Evolutionary conservation across 2,329 filamentous ascomycete species (phyloP), one percentile per base, ranked within the genome.

Genomic region (Arthroderma sp.): DNA sequence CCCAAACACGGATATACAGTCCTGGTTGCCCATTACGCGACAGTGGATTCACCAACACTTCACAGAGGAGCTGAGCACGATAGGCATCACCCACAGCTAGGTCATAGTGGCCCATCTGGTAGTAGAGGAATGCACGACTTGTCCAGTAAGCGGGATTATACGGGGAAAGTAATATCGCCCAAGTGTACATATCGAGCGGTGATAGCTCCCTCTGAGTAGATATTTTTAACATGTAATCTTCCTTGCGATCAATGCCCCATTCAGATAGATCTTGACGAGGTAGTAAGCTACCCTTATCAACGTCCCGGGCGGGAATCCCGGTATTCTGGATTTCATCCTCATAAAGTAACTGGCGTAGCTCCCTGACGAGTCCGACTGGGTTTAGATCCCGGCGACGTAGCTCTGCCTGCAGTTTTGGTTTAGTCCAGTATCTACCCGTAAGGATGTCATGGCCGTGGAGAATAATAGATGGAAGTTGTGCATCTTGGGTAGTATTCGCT

Each of bases 101-200:
- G 43, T 64, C 62, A 30, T 58, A 62, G 36, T 55, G 53, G 1
- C 53, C 58, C 38, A 54, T 53, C 32, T 56, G 53, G 36, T 62
- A 63, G 50, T 59, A 55, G 9, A 60, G 56, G 43, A 60, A 64
- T 8, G 59, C 60, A 6, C 62, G 54, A 34, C 59, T 60, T 6
- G 57, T 47, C 62, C 62, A 65, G 49, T 64, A 64, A 3, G 60
- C 44, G 6, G 62, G 60, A 37, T 64, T 65, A 44, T 64, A 64
- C 1, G 62, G 62, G 38, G 55, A 62, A 11, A 59, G 43, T 6
- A 53, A 44, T 33, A 64, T 58, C 11, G 60, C 60, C 44, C 55
- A 58, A 1, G 62, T 65, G 46, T 64, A 65, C 54, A 64, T 58
- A 29, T 64, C 59, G 6, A 63, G 48, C 2, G 59, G 53, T 4